Evolutionary conservation across 1,284 basidiomycete species (phyloP), one percentile per base, ranked within the genome.

Genomic region (Lentinus polychrous): DNA sequence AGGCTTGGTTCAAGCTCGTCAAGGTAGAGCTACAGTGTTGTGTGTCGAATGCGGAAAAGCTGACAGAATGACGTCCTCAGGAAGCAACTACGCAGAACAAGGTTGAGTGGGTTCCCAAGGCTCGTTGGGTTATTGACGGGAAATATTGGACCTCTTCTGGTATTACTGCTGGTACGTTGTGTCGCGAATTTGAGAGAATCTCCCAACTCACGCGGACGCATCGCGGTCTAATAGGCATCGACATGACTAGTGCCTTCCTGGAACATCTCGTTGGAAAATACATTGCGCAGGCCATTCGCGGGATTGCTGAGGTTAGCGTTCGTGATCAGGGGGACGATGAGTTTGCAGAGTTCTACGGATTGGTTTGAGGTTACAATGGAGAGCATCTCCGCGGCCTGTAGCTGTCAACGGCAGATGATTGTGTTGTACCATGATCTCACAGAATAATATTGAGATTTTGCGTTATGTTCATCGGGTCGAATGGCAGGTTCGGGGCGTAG

Each of bases 121-220:
- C 70, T 8, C 60, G 70, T 8, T 72, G 63, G 62, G 68, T 69
- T 17, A 61, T 65, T 3, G 68, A 69, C 46, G 68, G 68, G 8
- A 66, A 66, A 24, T 52, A 64, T 20, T 72, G 70, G 69, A 69
- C 66, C 1, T 59, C 60, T 35, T 65, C 65, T 18, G 70, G 69
- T 10, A 64, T 70, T 12, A 63, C 64, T 8, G 67, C 69, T 15
- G 69, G 67, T 53, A 44, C 17, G 46, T 22, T 17, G 38, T 44
- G 8, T 3, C n/a, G n/a, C n/a, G n/a, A n/a, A n/a, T n/a, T n/a
- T n/a, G n/a, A n/a, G n/a, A n/a, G n/a, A n/a, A n/a, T n/a, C n/a
- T n/a, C n/a, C n/a, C n/a, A n/a, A n/a, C n/a, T n/a, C n/a, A n/a
- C n/a, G n/a, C n/a, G n/a, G n/a, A n/a, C n/a, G n/a, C n/a, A n/a